phyloP scores from a whole-genome alignment of 2,329 filamentous ascomycete genomes.

The Amphichorda felina region DNA sequence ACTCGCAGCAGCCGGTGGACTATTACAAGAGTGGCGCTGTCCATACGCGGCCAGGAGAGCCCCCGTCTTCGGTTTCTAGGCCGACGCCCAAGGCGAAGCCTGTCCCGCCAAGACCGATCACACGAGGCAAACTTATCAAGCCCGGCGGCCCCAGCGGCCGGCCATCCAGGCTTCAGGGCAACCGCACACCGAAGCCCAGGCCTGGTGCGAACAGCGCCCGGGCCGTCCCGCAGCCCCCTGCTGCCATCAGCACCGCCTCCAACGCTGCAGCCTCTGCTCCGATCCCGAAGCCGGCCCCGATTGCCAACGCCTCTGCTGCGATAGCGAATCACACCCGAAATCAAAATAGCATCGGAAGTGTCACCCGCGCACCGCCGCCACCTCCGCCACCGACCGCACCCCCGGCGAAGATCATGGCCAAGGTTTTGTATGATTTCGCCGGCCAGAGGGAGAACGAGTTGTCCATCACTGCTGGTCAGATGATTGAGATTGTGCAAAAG shows the following conservation, averaged over 20 bases:
- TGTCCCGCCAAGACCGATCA: conserved; percentile 80
- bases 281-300: conserved; percentile 9
- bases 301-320: conserved; percentile 17
- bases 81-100: conserved; percentile 83
- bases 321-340: conserved; percentile 42
- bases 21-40: conserved; percentile 89
- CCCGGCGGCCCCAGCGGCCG: conserved; percentile 77
- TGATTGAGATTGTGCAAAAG: conserved; percentile 86
- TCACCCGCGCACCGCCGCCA: conserved; percentile 48
- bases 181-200: conserved; percentile 30
- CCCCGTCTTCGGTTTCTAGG: conserved; percentile 68
- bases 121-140: conserved; percentile 82
- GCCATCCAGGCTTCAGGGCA: conserved; percentile 56
- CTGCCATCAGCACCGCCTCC: conserved; percentile 16
- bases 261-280: conserved; percentile 8
- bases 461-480: conserved; percentile 64
- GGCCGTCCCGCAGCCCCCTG: conserved; percentile 20
- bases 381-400: conserved; percentile 49
- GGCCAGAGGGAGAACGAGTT: conserved; percentile 81
- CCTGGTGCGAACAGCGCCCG: conserved; percentile 21
- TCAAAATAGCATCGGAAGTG: conserved; percentile 36
- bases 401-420: conserved; percentile 64
- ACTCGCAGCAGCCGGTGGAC: conserved; percentile 65
- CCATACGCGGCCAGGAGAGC: conserved; percentile 76
- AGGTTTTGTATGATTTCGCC: conserved; percentile 84